Evolutionary conservation across 1,284 basidiomycete species (phyloP), one percentile per base, ranked within the genome.

Genomic region (Cryptococcus maquisensis): DNA sequence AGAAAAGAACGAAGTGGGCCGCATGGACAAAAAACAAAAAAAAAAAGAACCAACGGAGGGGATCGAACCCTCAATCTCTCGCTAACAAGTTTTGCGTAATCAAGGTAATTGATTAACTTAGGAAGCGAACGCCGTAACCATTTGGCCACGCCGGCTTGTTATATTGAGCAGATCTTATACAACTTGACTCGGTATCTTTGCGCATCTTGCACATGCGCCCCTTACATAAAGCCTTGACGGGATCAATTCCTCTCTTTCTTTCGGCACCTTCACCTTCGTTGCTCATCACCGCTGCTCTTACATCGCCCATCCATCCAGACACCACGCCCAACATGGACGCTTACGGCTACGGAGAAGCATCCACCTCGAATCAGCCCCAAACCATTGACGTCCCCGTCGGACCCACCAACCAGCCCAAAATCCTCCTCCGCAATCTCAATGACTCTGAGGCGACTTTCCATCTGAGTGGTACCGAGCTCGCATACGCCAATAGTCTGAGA

Each of bases 381-480:
- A 47, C 45, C 48, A 59, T 59, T 21, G 57, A 56, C 20, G 51
- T 74, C 12, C 71, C 72, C 0, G 16, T 61, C 1, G 72, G 72
- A 15, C 57, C 63, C 42, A 74, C 71, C 13, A 72, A 73, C 51
- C 69, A 73, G 56, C 70, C 71, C 10, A 48, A 62, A 36, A 49
- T 74, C 1, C 55, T 70, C 4, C 65, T 72, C 38, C 66, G 73
- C 28, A 63, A 54, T 49, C 76, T 91, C 51, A 84, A 88, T 67
- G 83, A 83, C 64, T 87, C 91, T 67, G 81, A 83, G 54, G 87
- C 90, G 57, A 87, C 90, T 65, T 96, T 97, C 68, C 85, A 93
- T 16, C 80, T 96, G 9, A 88, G 90, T 72, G 92, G 94, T 81
- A 91, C 95, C 26, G 91, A 96, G 75, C 81, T 95, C 67, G 88